Base-by-base conservation (phyloP, 2,329 filamentous ascomycete species). In the Fusarium nanum region DNA sequence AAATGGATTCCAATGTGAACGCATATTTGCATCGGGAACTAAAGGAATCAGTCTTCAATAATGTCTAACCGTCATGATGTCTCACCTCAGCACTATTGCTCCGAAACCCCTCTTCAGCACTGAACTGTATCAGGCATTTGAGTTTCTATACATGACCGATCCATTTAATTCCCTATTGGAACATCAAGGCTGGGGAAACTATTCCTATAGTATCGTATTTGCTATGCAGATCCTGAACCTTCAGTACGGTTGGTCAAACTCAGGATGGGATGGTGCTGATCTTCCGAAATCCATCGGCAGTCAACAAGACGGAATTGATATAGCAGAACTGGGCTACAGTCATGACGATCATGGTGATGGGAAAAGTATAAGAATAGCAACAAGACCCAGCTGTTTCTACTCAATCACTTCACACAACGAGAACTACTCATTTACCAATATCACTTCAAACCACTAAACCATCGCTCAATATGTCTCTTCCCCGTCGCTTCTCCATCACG, bases 241-340 rank as follows among this genome's bases (percentile, higher is more conserved):
- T 11, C 8, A 22, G 3, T 4, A 16, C 3, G 1, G 22, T 22
- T 22, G 22, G 9, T 30, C 27, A 7, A 18, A 5, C 11, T 6
- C 7, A 22, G 9, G 4, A 22, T 32, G 7, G 16, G 0, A 2
- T 3, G 9, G 13, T 2, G 27, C 10, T 18, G 20, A 32, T 23
- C 25, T 9, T 45, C 37, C 14, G 40, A 23, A 45, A 13, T 7
- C 1, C 2, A 3, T 45, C 40, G 16, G 20, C 5, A 32, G 37
- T 3, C 5, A 4, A 5, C 4, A 5, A 18, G 10, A 13, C 1
- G 5, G 10, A 18, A 25, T n/a, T 7, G 1, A 7, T 18, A 47
- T 6, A 14, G 6, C 2, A 30, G 14, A 13, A 14, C 4, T 13
- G 25, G 7, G 41, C 41, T 9, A 23, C 9, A 16, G 2, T 34